Evolutionary conservation across 768 basidiomycete genomes (phyloP), one percentile per base, ranked within the genome.

Genomic region (Tylopilus felleus): DNA sequence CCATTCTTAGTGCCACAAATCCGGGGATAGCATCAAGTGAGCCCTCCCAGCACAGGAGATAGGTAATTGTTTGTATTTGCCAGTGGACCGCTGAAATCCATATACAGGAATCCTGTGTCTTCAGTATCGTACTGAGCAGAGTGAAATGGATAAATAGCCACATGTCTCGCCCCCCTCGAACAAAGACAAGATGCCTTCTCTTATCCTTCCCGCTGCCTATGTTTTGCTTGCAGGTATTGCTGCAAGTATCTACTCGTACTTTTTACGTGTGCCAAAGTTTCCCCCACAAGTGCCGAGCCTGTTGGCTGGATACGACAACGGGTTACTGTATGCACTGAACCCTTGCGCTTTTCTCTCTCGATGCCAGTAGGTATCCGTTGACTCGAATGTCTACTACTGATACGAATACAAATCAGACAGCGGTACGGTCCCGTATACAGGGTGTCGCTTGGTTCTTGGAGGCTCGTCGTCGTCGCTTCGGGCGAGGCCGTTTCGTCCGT

Each of bases 331-430:
- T 35, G 55, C 29, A 0, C 38, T 65, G 14, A 60, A 53, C 21
- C 65, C 63, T 13, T 17, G 52, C 6, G 45, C 10, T 0, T 65
- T 65, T 46, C 53, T 66, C 12, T 51, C 47, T 4, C 28, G 25
- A 49, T 66, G 65, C 61, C 66, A 55, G 65, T 67, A 51, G 0
- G 65, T 67, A 4, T 21, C n/a, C 17, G 14, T 19, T 29, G 5
- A n/a, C 31, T 29, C 1, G 2, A 17, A 0, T 9, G 10, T 41
- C n/a, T 23, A 9, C 16, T 13, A 8, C 35, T 56, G 51, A 65
- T 47, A 17, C 10, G 19, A 41, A n/a, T 16, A 28, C 29, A 5
- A 14, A n/a, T 17, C 5, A 67, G 66, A 27, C n/a, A 59, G 6
- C 41, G 17, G 33, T 61, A 31, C 4, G 64, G 65, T 5, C 44